Evolutionary conservation across 805 yeast species (phyloP).

Genomic region (Myxozyma sirexii): DNA sequence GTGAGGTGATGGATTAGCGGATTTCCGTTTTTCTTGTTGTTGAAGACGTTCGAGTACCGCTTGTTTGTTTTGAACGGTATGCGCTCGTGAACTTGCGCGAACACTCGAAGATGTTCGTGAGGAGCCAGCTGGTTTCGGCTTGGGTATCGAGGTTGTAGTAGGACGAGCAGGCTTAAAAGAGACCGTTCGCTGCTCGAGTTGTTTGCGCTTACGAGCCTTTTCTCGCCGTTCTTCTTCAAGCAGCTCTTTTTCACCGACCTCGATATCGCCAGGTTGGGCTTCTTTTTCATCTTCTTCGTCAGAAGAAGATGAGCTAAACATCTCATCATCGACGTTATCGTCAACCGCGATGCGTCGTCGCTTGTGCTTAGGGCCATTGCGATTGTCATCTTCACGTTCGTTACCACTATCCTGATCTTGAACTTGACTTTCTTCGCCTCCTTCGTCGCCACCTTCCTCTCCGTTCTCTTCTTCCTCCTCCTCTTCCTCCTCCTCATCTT

Average conservation of each 20-base stretch:
- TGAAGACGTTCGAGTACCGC: slow-evolving; percentile 73
- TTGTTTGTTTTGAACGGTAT: slow-evolving; percentile 76
- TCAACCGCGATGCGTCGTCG: slow-evolving; percentile 11
- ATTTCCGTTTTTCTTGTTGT: slow-evolving; percentile 34
- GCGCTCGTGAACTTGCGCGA: slow-evolving; percentile 54
- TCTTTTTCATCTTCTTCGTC: slow-evolving; percentile 53
- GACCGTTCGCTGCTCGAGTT: slow-evolving; percentile 28
- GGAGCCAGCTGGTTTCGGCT: neutral
- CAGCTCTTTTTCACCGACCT: slow-evolving; percentile 65
- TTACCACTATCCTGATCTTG: neutral
- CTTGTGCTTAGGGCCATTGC: neutral
- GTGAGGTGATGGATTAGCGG: slow-evolving; percentile 1
- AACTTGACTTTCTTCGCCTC: neutral
- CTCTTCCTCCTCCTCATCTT: slow-evolving; percentile 36
- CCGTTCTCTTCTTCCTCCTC: slow-evolving; percentile 36
- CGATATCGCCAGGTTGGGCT: slow-evolving; percentile 38
- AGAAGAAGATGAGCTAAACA: slow-evolving; percentile 51
- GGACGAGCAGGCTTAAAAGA: neutral
- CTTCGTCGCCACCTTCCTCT: slow-evolving; percentile 34
- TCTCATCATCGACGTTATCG: slow-evolving; percentile 46
- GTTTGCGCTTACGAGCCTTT: slow-evolving; percentile 39
- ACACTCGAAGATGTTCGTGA: neutral
- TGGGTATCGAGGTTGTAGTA: neutral
- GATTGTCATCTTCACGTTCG: neutral
- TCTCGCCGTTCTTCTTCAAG: slow-evolving; percentile 41